A percentile compares a stretch with the other conserved stretches of the same genome.
Evolutionary conservation across 257 asterid species (phyloP).

Genomic region (Solanum chaucha): DNA sequence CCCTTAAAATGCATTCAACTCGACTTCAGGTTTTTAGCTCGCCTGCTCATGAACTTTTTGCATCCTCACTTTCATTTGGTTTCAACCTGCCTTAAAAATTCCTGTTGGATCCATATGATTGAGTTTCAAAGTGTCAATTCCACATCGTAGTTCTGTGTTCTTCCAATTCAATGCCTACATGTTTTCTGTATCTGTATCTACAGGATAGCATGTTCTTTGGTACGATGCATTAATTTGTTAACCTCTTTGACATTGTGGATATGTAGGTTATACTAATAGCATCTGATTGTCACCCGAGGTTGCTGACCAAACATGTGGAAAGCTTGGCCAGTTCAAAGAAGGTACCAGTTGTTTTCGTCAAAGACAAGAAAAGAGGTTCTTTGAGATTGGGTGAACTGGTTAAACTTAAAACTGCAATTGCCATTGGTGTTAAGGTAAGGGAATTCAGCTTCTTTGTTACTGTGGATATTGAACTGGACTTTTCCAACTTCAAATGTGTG

Average conservation of each 20-base stretch:
- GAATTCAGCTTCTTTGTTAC: not conserved
- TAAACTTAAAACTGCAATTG: constrained; percentile 70
- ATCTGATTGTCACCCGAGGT: constrained; percentile 76
- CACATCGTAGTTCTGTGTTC: not conserved
- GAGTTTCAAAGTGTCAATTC: not conserved
- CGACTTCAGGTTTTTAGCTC: constrained; percentile 49
- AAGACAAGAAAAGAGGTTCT: constrained; percentile 64
- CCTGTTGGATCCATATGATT: not conserved
- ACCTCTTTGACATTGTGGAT: not conserved
- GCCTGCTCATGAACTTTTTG: not conserved
- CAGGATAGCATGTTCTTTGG: not conserved
- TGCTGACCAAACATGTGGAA: constrained; percentile 65
- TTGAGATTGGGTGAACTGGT: constrained; percentile 67
- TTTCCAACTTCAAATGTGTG: not conserved
- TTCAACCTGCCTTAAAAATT: not conserved
- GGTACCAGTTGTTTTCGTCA: constrained; percentile 55
- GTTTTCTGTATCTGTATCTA: not conserved
- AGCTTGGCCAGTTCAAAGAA: constrained; percentile 62
- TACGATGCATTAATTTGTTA: not conserved
- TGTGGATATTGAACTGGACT: not conserved
- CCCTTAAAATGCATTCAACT: constrained; percentile 13
- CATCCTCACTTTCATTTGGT: not conserved
- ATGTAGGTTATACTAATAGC: constrained; percentile 62
- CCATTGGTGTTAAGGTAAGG: constrained; percentile 73
- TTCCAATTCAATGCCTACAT: not conserved